These are phyloP conservation scores for Copromyces sp. DNA, from an alignment of 495 filamentous ascomycete genomes.

Conservation along the genomic window DNA sequence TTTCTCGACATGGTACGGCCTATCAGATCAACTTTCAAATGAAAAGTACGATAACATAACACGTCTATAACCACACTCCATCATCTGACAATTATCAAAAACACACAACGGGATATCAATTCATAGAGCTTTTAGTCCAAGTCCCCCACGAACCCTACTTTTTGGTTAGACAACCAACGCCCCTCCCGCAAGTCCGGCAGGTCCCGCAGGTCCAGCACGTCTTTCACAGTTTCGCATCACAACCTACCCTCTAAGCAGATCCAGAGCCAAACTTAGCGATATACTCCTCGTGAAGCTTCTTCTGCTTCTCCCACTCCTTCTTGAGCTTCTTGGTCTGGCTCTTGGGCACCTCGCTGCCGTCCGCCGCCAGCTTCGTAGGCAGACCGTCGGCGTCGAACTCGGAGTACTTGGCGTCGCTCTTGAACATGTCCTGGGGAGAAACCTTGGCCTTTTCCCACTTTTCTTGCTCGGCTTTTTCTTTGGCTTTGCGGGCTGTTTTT, in stretches of 20 bases:
- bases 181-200: too few species aligned
- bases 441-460: constrained; percentile 64
- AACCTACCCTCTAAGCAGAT: neutral
- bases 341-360: constrained; percentile 73
- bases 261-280: constrained; percentile 17
- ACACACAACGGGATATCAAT: neutral
- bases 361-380: constrained; percentile 59
- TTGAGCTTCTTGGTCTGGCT: constrained; percentile 68
- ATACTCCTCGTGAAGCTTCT: constrained; percentile 66
- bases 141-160: too few species aligned
- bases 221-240: neutral
- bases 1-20: neutral
- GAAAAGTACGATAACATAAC: neutral
- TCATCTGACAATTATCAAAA: neutral
- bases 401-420: constrained; percentile 55
- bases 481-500: constrained; percentile 33
- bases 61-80: neutral
- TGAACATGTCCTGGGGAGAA: constrained; percentile 59
- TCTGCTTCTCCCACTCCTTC: constrained; percentile 91
- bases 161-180: too few species aligned
- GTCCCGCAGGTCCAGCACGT: too few species aligned
- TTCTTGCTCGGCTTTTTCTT: constrained; percentile 40
- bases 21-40: neutral
- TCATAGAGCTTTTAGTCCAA: neutral
- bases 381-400: constrained; percentile 84